These are phyloP conservation scores for Ambrosia artemisiifolia DNA, from an alignment of 129 eudicot genomes.

Conservation along the genomic window DNA sequence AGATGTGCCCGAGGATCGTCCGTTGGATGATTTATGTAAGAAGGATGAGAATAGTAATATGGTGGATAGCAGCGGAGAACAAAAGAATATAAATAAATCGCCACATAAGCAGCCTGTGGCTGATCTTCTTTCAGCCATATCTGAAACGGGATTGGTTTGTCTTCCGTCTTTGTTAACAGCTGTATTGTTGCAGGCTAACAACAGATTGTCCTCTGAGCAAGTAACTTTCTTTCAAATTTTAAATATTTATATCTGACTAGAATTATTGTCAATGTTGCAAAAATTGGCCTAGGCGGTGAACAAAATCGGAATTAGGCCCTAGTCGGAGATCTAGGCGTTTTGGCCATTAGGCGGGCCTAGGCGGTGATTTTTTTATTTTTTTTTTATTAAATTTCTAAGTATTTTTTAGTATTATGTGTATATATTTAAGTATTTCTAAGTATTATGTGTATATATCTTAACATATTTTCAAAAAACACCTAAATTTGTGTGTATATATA, in stretches of 20 bases:
- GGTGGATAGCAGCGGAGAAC: slow-evolving; percentile 32
- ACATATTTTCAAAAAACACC: too few relatives aligned
- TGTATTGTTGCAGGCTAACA: slow-evolving; percentile 89
- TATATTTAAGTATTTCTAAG: too few relatives aligned
- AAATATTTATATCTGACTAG: not conserved
- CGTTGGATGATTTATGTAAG: slow-evolving; percentile 36
- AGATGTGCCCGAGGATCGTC: slow-evolving; percentile 59
- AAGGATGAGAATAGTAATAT: slow-evolving; percentile 44
- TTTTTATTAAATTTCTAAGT: too few relatives aligned
- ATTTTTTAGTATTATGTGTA: too few relatives aligned
- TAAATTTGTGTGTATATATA: too few relatives aligned
- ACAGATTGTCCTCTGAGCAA: slow-evolving; percentile 81
- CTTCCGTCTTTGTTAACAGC: slow-evolving; percentile 94
- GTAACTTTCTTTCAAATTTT: slow-evolving; percentile 24
- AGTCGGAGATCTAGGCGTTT: too few relatives aligned
- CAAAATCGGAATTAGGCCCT: too few relatives aligned
- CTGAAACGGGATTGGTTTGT: slow-evolving; percentile 91
- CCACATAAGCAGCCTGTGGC: slow-evolving; percentile 49
- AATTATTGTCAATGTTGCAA: not conserved
- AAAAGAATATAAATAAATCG: slow-evolving; percentile 32
- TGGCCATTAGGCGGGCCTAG: too few relatives aligned
- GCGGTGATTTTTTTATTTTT: too few relatives aligned
- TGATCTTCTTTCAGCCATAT: slow-evolving; percentile 73
- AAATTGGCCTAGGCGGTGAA: too few relatives aligned
- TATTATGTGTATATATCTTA: too few relatives aligned